Percentiles rank a stretch among this genome's conserved stretches.
Conservation (phyloP, 129 eudicot species). For the Flaveria trinervia region DNA sequence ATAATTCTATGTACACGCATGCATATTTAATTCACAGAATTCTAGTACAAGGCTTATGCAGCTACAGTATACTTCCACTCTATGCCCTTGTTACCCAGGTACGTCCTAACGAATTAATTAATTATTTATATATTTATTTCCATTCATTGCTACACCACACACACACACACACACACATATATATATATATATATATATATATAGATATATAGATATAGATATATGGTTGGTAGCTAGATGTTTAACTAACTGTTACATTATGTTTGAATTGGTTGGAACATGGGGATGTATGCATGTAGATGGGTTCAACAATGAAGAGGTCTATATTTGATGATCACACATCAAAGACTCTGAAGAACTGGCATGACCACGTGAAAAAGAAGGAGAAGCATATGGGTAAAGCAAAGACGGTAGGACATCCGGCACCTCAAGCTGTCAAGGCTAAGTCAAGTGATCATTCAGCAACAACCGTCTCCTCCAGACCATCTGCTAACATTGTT, state of each 20-base stretch:
- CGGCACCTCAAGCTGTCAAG: conserved; percentile 19
- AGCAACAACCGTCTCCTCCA: conserved; percentile 25
- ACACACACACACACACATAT: no score
- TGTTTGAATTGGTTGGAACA: no score
- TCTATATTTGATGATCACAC: conserved; percentile 93
- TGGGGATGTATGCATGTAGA: conserved; percentile 37
- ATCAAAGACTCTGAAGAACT: conserved; percentile 66
- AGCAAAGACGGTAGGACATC: conserved; percentile 36
- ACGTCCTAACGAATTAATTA: neutral
- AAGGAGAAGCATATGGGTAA: conserved; percentile 23
- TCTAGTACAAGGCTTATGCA: conserved; percentile 58
- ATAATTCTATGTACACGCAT: no score
- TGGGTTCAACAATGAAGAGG: conserved; percentile 96
- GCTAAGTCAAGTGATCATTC: conserved; percentile 15
- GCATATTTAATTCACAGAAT: conserved; percentile 45
- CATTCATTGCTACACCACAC: no score
- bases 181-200: no score
- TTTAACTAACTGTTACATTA: no score
- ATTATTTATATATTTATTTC: no score
- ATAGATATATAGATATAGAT: no score
- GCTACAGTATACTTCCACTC: conserved; percentile 92
- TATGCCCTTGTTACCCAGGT: conserved; percentile 98
- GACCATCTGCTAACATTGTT: conserved; percentile 45
- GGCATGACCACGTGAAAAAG: conserved; percentile 80
- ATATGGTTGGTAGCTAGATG: no score